A percentile compares a stretch with the other conserved stretches of the same genome.
Evolutionary conservation across 1,284 basidiomycete genomes (phyloP).

Genomic region (Nidula niveotomentosa): DNA sequence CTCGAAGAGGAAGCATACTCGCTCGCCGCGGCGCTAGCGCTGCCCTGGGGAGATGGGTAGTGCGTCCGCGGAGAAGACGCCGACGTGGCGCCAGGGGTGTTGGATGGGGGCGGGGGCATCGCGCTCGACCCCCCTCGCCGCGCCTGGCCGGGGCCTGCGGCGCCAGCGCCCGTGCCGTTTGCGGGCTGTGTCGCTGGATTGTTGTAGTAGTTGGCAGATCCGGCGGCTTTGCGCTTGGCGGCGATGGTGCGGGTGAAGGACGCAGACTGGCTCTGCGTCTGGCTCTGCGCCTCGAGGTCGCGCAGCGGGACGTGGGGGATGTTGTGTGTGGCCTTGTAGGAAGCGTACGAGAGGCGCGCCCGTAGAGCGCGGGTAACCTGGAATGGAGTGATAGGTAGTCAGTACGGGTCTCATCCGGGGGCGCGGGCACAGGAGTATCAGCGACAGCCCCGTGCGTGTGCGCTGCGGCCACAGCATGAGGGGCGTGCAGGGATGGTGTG

Average conservation of each 20-base stretch:
- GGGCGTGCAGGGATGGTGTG: neutral
- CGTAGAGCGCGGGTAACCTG: constrained; percentile 78
- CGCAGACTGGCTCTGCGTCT: constrained; percentile 35
- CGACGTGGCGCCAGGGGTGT: constrained; percentile 4
- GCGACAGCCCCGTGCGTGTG: neutral
- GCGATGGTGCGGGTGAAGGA: constrained; percentile 49
- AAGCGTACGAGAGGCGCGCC: constrained; percentile 74
- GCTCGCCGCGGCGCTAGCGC: constrained; percentile 23
- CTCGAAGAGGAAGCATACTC: constrained; percentile 27
- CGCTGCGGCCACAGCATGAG: too few relatives aligned
- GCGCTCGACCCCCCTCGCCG: constrained; percentile 36
- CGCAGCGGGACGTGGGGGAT: constrained; percentile 60
- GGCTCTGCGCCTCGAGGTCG: constrained; percentile 66
- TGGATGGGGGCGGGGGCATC: constrained; percentile 48
- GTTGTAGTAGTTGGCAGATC: constrained; percentile 44
- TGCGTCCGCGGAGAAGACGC: constrained; percentile 36
- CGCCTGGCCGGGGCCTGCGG: constrained; percentile 13
- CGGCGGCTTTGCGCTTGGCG: constrained; percentile 54
- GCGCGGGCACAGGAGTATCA: neutral
- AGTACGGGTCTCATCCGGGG: constrained; percentile 6
- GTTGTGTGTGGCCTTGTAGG: constrained; percentile 77
- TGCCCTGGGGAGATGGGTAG: constrained; percentile 33
- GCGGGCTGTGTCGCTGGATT: constrained; percentile 47
- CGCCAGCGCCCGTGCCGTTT: constrained; percentile 27
- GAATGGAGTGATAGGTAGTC: constrained; percentile 17